Conservation (phyloP, 2,329 filamentous ascomycete species). For the Sordariomycetes sp. region DNA sequence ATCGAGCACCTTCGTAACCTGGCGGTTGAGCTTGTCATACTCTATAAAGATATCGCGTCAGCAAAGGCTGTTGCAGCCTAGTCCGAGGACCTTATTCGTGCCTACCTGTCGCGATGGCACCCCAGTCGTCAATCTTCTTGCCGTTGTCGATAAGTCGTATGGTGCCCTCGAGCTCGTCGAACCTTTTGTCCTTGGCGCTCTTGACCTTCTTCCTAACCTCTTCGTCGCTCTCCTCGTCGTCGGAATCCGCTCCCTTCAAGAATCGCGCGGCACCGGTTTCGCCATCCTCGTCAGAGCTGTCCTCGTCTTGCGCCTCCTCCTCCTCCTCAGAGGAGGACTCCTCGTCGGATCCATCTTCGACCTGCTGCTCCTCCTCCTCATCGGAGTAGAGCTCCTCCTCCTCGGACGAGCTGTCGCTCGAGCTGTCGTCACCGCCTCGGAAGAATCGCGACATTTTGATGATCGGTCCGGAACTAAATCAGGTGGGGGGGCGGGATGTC, state of each 20-base stretch:
- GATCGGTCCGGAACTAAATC: not conserved
- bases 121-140: slow-evolving; percentile 96
- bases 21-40: slow-evolving; percentile 87
- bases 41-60: slow-evolving; percentile 35
- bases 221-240: slow-evolving; percentile 77
- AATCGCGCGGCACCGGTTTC: slow-evolving; percentile 65
- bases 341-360: slow-evolving; percentile 33
- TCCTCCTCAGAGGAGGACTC: slow-evolving; percentile 28
- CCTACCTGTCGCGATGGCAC: slow-evolving; percentile 76
- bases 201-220: slow-evolving; percentile 80
- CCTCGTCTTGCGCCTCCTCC: slow-evolving; percentile 37
- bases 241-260: slow-evolving; percentile 57
- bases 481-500: not conserved
- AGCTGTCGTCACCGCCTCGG: slow-evolving; percentile 83
- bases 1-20: slow-evolving; percentile 66
- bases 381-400: slow-evolving; percentile 52
- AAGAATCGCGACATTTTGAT: slow-evolving; percentile 73
- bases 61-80: not conserved
- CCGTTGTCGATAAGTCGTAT: slow-evolving; percentile 92
- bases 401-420: slow-evolving; percentile 87
- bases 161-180: slow-evolving; percentile 83
- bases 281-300: slow-evolving; percentile 28
- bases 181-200: slow-evolving; percentile 95
- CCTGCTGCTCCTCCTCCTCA: slow-evolving; percentile 36
- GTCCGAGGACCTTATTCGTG: slow-evolving; percentile 3